Evolutionary conservation across 2,329 filamentous ascomycete genomes (phyloP).

Genomic region (Xylaria sp.): DNA sequence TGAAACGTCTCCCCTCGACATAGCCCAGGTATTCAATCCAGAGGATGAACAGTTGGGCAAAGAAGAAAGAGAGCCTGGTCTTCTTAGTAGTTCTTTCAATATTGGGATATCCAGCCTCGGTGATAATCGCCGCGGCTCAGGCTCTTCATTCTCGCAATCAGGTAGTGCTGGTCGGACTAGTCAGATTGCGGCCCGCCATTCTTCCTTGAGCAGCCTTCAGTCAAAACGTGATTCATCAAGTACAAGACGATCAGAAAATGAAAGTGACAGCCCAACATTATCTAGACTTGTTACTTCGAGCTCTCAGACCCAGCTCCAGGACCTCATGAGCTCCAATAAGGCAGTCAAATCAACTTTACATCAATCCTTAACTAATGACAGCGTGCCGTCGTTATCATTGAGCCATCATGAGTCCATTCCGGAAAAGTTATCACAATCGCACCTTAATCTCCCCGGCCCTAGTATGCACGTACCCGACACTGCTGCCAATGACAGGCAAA

Average conservation of each 20-base stretch:
- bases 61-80: constrained; percentile 52
- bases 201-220: constrained; percentile 64
- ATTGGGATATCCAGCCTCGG: constrained; percentile 45
- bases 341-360: constrained; percentile 66
- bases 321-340: constrained; percentile 70
- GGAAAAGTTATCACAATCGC: constrained; percentile 52
- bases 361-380: constrained; percentile 68
- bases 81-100: constrained; percentile 55
- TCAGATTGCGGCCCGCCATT: constrained; percentile 54
- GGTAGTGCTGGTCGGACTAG: constrained; percentile 54
- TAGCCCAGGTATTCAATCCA: constrained; percentile 39
- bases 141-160: constrained; percentile 62
- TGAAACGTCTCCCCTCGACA: constrained; percentile 38
- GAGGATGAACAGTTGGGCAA: constrained; percentile 50
- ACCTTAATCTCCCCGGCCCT: constrained; percentile 45
- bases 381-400: constrained; percentile 64
- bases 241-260: constrained; percentile 53
- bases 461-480: constrained; percentile 45
- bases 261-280: constrained; percentile 71
- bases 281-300: constrained; percentile 61
- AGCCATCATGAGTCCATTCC: constrained; percentile 61
- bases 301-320: constrained; percentile 68
- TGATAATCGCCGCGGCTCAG: constrained; percentile 65
- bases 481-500: constrained; percentile 45
- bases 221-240: constrained; percentile 62